Base-by-base conservation (phyloP, 176 grass and related monocot genomes). In the Saccharum officinarum region DNA sequence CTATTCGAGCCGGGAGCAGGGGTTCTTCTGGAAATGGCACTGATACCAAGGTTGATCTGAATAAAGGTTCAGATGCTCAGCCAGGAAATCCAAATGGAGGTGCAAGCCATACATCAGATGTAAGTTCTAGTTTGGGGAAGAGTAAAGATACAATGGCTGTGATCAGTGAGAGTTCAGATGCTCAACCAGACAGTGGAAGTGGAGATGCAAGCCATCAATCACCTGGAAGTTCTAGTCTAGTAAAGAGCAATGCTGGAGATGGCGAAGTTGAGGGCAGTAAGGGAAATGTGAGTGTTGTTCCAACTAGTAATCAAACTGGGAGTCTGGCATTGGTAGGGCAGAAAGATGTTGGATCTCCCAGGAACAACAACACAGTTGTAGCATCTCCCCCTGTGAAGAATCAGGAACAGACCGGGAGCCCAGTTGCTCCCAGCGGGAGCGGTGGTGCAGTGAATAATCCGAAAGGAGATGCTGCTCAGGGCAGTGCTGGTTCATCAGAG, bases 331-430 rank as follows among this genome's bases (percentile, higher is more conserved):
- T 52, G 49, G 33, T 73, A 33, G 46, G 20, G 18, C 75, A 74
- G 73, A 79, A 83, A 74, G 67, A 61, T 12, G 77, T 8, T 83
- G 88, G 72, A 52, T 42, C 76, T 86, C 18, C 70, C 71, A 78
- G 4, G 26, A 92, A 91, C 67, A 87, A 92, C 26, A 44, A 87
- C n/a, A 81, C 87, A 1, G 34, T 63, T 37, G 71, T 62, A 61
- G 59, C 77, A 67, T 87, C 86, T 16, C 67, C 80, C 33, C 15
- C 28, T 65, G 37, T 30, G 31, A 85, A 87, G 68, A 87, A 87
- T 83, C 83, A 87, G 57, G 83, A 87, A n/a, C 55, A 78, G 64
- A 70, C 52, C 49, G 67, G 61, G 82, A 75, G 39, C 9, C 65
- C 50, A 82, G n/a, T 68, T 74, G 67, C 82, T 65, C 77, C 91